phyloP scores from a whole-genome alignment of 176 grass and related monocot species.

The Elaeis guineensis region DNA sequence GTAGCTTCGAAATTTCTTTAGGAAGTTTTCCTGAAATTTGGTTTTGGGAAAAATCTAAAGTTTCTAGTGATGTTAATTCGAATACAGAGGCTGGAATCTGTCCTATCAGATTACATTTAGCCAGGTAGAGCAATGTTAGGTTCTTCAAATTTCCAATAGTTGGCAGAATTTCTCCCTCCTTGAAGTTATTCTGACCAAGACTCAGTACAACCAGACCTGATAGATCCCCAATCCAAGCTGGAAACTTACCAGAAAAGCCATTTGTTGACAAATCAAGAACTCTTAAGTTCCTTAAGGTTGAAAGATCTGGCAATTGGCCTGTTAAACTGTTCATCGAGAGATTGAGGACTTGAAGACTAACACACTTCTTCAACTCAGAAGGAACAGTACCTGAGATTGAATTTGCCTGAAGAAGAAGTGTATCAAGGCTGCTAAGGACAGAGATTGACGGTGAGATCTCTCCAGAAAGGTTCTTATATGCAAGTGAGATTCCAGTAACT shows the following conservation, averaged over 20 bases:
- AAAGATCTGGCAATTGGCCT: conserved; percentile 53
- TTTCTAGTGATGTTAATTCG: conserved; percentile 37
- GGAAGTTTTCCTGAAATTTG: conserved; percentile 40
- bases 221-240: conserved; percentile 40
- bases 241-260: conserved; percentile 32
- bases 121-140: conserved; percentile 61
- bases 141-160: conserved; percentile 70
- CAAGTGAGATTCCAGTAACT: conserved; percentile 49
- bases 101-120: conserved; percentile 36
- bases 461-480: conserved; percentile 56
- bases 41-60: conserved; percentile 65
- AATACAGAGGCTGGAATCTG: conserved; percentile 47
- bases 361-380: conserved; percentile 31
- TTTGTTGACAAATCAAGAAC: conserved; percentile 49
- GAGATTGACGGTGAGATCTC: conserved; percentile 47
- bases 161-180: conserved; percentile 33
- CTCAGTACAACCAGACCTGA: conserved; percentile 31
- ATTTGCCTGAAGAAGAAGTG: conserved; percentile 54
- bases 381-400: conserved; percentile 37
- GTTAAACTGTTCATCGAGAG: conserved; percentile 45
- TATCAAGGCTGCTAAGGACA: conserved; percentile 12
- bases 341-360: conserved; percentile 49
- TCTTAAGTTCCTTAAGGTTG: conserved; percentile 25
- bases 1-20: conserved; percentile 40
- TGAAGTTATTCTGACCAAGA: conserved; percentile 38